These are phyloP conservation scores for Prunus mume DNA, from an alignment of 306 rosid species.

Conservation along the genomic window DNA sequence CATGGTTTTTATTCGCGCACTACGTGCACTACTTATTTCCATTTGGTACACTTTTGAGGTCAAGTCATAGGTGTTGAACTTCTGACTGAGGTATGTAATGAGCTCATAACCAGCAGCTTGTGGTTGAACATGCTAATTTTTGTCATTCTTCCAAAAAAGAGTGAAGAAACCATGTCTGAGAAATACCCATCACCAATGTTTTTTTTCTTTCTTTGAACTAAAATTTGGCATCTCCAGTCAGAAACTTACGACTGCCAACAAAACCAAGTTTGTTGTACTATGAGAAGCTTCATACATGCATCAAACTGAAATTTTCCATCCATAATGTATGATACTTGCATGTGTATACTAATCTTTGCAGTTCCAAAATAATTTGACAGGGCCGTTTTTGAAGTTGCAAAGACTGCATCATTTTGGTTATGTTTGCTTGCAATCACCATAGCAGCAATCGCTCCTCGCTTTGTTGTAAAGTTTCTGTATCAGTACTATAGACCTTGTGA, in stretches of 20 bases:
- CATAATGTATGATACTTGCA: neutral
- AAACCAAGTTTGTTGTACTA: neutral
- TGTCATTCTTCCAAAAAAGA: neutral
- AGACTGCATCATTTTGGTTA: constrained; percentile 58
- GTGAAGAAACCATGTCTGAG: neutral
- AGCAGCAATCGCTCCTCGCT: constrained; percentile 66
- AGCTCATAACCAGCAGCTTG: neutral
- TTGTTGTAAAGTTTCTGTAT: constrained; percentile 49
- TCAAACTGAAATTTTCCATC: neutral
- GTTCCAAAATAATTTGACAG: constrained; percentile 45
- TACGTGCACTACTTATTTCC: too few species aligned
- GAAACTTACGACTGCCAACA: neutral
- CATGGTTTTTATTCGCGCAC: neutral
- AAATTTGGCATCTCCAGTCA: neutral
- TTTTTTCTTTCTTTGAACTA: neutral
- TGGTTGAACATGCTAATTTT: neutral
- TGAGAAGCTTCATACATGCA: neutral
- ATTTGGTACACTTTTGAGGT: too few species aligned
- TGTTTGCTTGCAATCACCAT: constrained; percentile 56
- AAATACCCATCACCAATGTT: neutral
- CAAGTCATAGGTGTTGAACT: neutral
- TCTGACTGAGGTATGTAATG: neutral
- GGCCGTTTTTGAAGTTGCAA: constrained; percentile 55
- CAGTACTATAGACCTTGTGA: constrained; percentile 63
- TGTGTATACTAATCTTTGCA: constrained; percentile 18